These are phyloP conservation scores for Trypanosoma mega DNA, from an alignment of 208 protist species.

Conservation along the genomic window DNA sequence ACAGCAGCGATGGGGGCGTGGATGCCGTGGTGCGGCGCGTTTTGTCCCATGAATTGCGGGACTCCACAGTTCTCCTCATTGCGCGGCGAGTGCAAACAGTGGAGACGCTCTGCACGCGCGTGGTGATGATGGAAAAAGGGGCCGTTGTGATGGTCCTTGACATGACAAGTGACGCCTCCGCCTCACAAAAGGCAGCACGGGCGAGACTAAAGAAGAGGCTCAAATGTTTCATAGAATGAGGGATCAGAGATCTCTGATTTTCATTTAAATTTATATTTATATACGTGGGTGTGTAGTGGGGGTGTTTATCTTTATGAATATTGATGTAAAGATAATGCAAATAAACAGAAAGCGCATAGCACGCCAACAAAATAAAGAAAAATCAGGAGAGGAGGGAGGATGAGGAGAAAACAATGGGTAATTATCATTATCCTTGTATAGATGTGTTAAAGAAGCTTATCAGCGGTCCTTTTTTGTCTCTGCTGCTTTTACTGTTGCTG, in stretches of 20 bases:
- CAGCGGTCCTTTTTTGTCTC: too few relatives aligned
- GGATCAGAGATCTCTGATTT: neutral
- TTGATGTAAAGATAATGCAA: too few relatives aligned
- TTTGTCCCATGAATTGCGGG: conserved; percentile 77
- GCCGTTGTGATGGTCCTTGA: conserved; percentile 7
- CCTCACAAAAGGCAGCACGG: neutral
- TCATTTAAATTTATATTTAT: neutral
- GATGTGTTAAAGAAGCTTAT: too few relatives aligned
- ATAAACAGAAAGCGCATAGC: too few relatives aligned
- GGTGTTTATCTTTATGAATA: too few relatives aligned
- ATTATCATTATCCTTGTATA: too few relatives aligned
- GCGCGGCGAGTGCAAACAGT: conserved; percentile 95
- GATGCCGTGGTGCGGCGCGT: conserved; percentile 83
- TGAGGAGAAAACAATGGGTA: too few relatives aligned
- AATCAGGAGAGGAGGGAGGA: too few relatives aligned
- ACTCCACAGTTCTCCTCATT: conserved; percentile 94
- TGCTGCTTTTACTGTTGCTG: too few relatives aligned
- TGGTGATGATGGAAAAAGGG: conserved; percentile 69
- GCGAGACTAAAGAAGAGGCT: neutral
- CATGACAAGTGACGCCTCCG: neutral
- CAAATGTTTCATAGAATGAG: neutral
- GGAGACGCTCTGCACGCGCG: conserved; percentile 76
- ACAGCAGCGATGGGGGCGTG: conserved; percentile 69
- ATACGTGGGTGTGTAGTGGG: neutral
- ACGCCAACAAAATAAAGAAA: too few relatives aligned